Evolutionary conservation across 176 grass and related monocot genomes (phyloP).

Genomic region (Tillandsia leiboldiana): DNA sequence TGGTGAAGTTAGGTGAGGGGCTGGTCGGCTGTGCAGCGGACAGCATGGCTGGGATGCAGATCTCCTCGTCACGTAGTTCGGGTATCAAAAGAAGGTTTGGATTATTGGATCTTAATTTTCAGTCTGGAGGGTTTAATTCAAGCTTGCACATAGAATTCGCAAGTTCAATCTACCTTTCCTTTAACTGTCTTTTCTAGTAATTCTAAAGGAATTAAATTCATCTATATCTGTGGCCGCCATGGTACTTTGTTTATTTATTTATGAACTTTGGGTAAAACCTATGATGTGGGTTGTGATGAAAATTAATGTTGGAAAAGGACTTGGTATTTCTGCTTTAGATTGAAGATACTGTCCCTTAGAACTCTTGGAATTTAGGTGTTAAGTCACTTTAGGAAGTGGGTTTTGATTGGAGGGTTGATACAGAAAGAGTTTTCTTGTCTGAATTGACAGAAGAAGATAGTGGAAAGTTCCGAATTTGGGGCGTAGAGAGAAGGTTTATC

Average conservation of each 20-base stretch:
- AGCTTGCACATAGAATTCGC: not conserved
- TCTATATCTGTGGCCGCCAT: not conserved
- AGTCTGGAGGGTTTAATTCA: slow-evolving; percentile 6
- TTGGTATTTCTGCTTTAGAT: slow-evolving; percentile 7
- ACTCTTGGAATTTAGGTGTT: slow-evolving; percentile 21
- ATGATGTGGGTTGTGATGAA: slow-evolving; percentile 1
- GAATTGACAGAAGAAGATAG: slow-evolving; percentile 20
- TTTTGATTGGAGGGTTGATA: slow-evolving; percentile 12
- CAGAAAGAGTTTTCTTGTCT: slow-evolving; percentile 22
- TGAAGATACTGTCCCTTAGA: slow-evolving; percentile 27
- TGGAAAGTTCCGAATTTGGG: not conserved
- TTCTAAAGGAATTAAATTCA: not conserved
- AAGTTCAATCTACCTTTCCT: not conserved
- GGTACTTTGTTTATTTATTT: not conserved
- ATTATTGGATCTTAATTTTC: slow-evolving; percentile 31
- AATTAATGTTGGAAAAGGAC: not conserved
- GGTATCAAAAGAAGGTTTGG: slow-evolving; percentile 77
- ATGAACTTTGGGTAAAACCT: not conserved
- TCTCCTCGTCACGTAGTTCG: slow-evolving; percentile 32
- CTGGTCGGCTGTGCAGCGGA: slow-evolving; percentile 24
- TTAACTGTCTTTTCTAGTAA: not conserved
- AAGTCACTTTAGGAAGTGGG: slow-evolving; percentile 2
- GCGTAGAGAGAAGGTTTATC: not conserved
- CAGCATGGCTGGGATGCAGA: slow-evolving; percentile 32
- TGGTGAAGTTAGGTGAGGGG: slow-evolving; percentile 22